These are phyloP conservation scores for Megacollybia platyphylla DNA, from an alignment of 1,284 basidiomycete genomes.

Conservation along the genomic window DNA sequence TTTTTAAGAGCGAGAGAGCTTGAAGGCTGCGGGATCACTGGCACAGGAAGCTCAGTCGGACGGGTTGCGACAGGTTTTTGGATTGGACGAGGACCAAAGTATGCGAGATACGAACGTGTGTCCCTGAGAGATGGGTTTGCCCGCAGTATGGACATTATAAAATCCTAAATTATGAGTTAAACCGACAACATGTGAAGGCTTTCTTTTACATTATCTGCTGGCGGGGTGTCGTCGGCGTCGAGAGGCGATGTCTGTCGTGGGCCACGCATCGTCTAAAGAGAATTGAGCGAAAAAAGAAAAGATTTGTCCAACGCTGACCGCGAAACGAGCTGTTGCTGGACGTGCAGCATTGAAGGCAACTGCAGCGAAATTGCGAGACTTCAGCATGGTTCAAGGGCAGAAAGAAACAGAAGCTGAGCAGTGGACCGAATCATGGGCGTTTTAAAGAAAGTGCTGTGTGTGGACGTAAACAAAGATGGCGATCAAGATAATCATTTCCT, in stretches of 20 bases:
- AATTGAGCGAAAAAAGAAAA: conserved; percentile 3
- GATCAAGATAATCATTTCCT: too few relatives aligned
- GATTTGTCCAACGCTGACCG: conserved; percentile 25
- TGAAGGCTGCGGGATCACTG: conserved; percentile 6
- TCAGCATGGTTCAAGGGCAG: too few relatives aligned
- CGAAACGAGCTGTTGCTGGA: conserved; percentile 43
- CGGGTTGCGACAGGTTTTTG: conserved; percentile 14
- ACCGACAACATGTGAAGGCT: conserved; percentile 2
- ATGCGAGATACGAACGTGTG: conserved; percentile 80
- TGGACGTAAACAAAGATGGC: too few relatives aligned
- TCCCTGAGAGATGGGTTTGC: conserved; percentile 90
- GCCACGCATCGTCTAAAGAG: conserved; percentile 36
- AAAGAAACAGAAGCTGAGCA: conserved; percentile 3
- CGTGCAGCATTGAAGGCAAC: conserved; percentile 18
- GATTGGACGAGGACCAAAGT: conserved; percentile 56
- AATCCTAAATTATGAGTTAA: conserved; percentile 51
- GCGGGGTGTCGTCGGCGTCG: conserved; percentile 34
- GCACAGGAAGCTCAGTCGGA: conserved; percentile 10
- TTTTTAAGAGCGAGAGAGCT: conserved; percentile 2
- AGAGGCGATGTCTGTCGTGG: conserved; percentile 21
- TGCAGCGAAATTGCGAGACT: conserved; percentile 12
- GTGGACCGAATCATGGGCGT: neutral
- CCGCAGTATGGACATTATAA: conserved; percentile 90
- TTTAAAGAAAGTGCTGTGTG: neutral
- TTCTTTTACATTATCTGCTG: conserved; percentile 36